phyloP scores from a whole-genome alignment of 2,329 filamentous ascomycete species.

The Scedosporium apiospermum region DNA sequence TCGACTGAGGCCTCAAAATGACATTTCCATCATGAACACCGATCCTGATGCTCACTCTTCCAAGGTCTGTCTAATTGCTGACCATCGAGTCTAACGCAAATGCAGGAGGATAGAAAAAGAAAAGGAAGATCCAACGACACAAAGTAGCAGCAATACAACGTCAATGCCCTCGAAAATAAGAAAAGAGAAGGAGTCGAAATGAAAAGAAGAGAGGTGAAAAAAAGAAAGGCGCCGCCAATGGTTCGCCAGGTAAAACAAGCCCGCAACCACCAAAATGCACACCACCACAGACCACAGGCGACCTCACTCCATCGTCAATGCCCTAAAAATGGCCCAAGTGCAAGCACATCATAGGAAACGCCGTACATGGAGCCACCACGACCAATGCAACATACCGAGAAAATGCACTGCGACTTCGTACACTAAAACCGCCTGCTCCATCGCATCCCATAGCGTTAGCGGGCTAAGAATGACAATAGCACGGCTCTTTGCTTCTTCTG shows the following conservation, averaged over 20 bases:
- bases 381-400: neutral
- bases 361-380: neutral
- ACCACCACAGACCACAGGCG: neutral
- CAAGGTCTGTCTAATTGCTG: too few relatives aligned
- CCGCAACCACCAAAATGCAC: neutral
- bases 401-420: too few relatives aligned
- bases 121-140: neutral
- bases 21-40: too few relatives aligned
- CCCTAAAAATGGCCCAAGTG: neutral
- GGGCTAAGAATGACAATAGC: neutral
- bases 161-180: neutral
- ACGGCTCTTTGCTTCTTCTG: neutral
- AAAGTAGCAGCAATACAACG: too few relatives aligned
- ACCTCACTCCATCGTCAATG: neutral
- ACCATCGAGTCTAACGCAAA: too few relatives aligned
- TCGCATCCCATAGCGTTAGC: too few relatives aligned
- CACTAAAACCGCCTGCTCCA: too few relatives aligned
- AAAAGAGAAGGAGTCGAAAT: neutral
- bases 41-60: too few relatives aligned
- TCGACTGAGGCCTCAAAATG: too few relatives aligned
- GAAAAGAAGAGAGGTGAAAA: neutral
- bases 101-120: neutral
- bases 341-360: neutral
- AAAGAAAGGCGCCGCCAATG: neutral
- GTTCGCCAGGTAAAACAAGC: neutral